Conservation (phyloP, 2,329 filamentous ascomycete species). For the Graphium sp. region DNA sequence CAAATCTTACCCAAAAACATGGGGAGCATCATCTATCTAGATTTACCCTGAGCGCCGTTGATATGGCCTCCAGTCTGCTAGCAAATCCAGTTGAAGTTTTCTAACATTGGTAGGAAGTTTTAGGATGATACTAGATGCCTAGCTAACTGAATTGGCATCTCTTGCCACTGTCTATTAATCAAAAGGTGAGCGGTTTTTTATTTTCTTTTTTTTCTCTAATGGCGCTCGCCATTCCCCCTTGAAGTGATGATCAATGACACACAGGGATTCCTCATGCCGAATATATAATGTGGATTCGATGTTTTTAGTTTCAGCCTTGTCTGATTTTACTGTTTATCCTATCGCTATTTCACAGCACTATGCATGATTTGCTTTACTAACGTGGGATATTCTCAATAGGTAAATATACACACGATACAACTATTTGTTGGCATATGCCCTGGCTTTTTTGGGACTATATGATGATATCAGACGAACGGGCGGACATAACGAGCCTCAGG, state of each 20-base stretch:
- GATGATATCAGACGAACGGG: constrained; percentile 54
- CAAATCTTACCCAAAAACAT: constrained; percentile 42
- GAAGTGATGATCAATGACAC: constrained; percentile 45
- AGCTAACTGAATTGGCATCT: constrained; percentile 1
- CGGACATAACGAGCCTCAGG: constrained; percentile 46
- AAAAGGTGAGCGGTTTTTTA: constrained; percentile 29
- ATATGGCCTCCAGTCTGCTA: too few relatives aligned
- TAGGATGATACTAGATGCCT: too few relatives aligned
- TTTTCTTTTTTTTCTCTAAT: constrained; percentile 7
- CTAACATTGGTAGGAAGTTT: too few relatives aligned
- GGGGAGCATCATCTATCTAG: constrained; percentile 33
- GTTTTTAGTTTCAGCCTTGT: constrained; percentile 52
- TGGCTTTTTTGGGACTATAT: constrained; percentile 14
- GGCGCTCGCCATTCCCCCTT: constrained; percentile 12
- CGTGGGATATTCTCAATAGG: background rate
- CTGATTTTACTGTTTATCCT: constrained; percentile 25
- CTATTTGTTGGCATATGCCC: constrained; percentile 1
- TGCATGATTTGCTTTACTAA: constrained; percentile 1
- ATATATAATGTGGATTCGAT: constrained; percentile 46
- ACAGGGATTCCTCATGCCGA: constrained; percentile 55
- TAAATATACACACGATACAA: background rate
- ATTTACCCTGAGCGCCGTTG: constrained; percentile 45
- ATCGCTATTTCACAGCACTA: background rate
- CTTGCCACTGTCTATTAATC: too few relatives aligned
- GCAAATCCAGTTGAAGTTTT: too few relatives aligned